Evolutionary conservation across 495 filamentous ascomycete genomes (phyloP).

Genomic region (Hypoxylon crocopeplum): DNA sequence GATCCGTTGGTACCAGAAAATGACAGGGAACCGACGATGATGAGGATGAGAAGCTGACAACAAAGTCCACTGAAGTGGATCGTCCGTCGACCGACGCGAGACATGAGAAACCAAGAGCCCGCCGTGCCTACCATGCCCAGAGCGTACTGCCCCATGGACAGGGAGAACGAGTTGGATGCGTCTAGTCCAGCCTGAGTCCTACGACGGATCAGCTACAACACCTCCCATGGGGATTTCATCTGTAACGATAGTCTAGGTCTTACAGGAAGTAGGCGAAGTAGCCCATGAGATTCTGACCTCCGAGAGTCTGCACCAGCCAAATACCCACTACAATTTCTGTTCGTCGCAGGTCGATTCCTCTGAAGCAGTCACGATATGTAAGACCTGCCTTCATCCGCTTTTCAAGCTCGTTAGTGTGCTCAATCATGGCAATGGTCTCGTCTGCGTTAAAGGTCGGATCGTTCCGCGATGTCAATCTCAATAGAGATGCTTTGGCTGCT

Average conservation of each 20-base stretch:
- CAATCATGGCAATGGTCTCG: slow-evolving; percentile 75
- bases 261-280: slow-evolving; percentile 73
- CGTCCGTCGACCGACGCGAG: slow-evolving; percentile 53
- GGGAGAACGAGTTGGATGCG: slow-evolving; percentile 59
- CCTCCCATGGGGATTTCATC: background rate
- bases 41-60: slow-evolving; percentile 44
- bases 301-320: slow-evolving; percentile 73
- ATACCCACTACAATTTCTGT: slow-evolving; percentile 70
- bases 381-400: slow-evolving; percentile 61
- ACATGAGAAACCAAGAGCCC: slow-evolving; percentile 61
- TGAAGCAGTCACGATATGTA: slow-evolving; percentile 71
- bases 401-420: slow-evolving; percentile 72
- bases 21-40: slow-evolving; percentile 47
- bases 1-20: slow-evolving; percentile 32
- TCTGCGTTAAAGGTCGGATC: slow-evolving; percentile 64
- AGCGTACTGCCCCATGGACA: slow-evolving; percentile 48
- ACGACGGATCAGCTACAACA: background rate
- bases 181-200: slow-evolving; percentile 66
- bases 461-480: slow-evolving; percentile 61
- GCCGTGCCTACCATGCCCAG: slow-evolving; percentile 59
- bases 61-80: slow-evolving; percentile 57
- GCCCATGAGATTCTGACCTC: slow-evolving; percentile 71
- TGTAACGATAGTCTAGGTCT: background rate
- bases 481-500: slow-evolving; percentile 64
- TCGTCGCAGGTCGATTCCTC: slow-evolving; percentile 66